Base-by-base conservation (phyloP, 805 yeast genomes). In the Starmerella bombicola region DNA sequence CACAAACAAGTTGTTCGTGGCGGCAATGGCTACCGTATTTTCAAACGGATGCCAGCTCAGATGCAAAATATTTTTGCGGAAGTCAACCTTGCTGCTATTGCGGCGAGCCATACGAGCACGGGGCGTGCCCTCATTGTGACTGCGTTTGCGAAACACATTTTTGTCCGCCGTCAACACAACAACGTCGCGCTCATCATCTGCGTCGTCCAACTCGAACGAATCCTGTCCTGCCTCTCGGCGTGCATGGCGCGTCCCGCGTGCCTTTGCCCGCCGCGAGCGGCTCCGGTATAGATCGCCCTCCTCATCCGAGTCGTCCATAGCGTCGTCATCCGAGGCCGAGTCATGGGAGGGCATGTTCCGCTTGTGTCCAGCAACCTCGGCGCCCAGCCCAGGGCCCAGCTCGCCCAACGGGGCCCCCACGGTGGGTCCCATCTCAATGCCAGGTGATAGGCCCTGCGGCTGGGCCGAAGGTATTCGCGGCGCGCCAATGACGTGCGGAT, bases 41-140 rank as follows among this genome's bases (percentile, higher is more conserved):
- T 93, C 98, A 52, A 69, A 70, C 49, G 99, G 98, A 68, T 91
- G 98, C 98, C 99, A 91, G 60, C 96, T 84, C 62, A 85, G 70
- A 64, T 91, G 97, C 62, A 88, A 69, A 46, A 91, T 86, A 62
- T 83, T 79, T 70, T 86, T 88, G 63, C 86, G 84, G 68, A 86
- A 91, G 64, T 93, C 97, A 51, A 86, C 81, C 50, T 76, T 72
- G 56, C 78, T 85, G 55, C 76, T 75, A 39, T 73, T 69, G 58
- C 80, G 70, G 47, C 74, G 61, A 65, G 67, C 62, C 76, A 71
- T 66, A 51, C 54, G 59, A 52, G 58, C 62, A 47, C 57, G 59
- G 20, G 39, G 42, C 48, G 44, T 37, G 30, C 49, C 41, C 38
- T 46, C 40, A 37, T 30, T 37, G 18, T 25, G 30, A 35, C 44